Conservation (phyloP, 2,329 filamentous ascomycete species). For the Aspergillus sp. region DNA sequence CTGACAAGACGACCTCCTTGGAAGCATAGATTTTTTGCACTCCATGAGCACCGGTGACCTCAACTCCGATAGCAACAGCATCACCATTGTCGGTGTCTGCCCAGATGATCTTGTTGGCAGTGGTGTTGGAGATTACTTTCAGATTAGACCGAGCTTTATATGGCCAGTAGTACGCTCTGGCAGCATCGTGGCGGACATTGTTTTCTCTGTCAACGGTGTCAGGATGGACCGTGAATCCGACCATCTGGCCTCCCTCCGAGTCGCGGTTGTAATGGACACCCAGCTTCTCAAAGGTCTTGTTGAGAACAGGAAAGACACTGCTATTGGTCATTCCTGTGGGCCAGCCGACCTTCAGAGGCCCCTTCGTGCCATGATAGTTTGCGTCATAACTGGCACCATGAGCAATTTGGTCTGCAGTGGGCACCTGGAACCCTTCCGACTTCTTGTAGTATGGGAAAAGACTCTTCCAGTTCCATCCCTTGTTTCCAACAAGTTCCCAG, state of each 20-base stretch:
- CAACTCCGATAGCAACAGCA: slow-evolving; percentile 30
- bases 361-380: slow-evolving; percentile 28
- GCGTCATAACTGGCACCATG: slow-evolving; percentile 29
- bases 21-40: slow-evolving; percentile 25
- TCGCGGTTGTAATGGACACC: slow-evolving; percentile 45
- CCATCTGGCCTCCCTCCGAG: slow-evolving; percentile 45
- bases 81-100: slow-evolving; percentile 13
- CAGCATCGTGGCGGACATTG: slow-evolving; percentile 49
- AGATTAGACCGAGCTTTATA: slow-evolving; percentile 44
- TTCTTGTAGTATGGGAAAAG: slow-evolving; percentile 34
- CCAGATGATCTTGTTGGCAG: slow-evolving; percentile 45
- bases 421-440: slow-evolving; percentile 28
- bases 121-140: slow-evolving; percentile 44
- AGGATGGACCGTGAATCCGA: slow-evolving; percentile 45
- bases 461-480: slow-evolving; percentile 34
- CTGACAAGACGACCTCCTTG: slow-evolving; percentile 60
- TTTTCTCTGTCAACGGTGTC: slow-evolving; percentile 41
- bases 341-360: slow-evolving; percentile 33
- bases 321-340: slow-evolving; percentile 21
- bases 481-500: slow-evolving; percentile 36
- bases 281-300: slow-evolving; percentile 38
- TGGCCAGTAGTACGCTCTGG: slow-evolving; percentile 50
- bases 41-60: slow-evolving; percentile 26
- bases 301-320: slow-evolving; percentile 32
- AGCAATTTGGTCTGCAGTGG: slow-evolving; percentile 21